These are phyloP conservation scores for Astrothelium subdiscretum DNA, from an alignment of 495 filamentous ascomycete species.

Conservation along the genomic window DNA sequence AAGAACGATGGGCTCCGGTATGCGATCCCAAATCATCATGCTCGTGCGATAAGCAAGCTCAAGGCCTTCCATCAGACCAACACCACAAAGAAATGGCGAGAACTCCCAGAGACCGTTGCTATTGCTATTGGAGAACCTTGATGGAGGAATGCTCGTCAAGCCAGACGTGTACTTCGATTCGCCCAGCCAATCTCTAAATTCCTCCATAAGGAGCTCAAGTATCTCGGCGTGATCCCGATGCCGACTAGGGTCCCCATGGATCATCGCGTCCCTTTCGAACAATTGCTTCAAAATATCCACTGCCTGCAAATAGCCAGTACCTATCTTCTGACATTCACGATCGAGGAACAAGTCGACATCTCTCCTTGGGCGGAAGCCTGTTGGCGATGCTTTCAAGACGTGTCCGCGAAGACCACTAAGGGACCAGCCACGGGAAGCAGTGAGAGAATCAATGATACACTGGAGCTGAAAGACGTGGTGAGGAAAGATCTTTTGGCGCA, in stretches of 20 bases:
- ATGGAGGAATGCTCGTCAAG: conserved; percentile 27
- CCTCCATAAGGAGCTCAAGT: conserved; percentile 17
- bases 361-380: conserved; percentile 26
- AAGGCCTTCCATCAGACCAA: conserved; percentile 33
- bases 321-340: conserved; percentile 20
- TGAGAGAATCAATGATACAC: conserved; percentile 36
- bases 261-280: conserved; percentile 20
- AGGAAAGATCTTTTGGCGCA: conserved; percentile 32
- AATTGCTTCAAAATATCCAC: conserved; percentile 21
- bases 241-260: conserved; percentile 23
- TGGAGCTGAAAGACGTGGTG: conserved; percentile 38
- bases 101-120: conserved; percentile 40
- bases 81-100: conserved; percentile 39
- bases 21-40: conserved; percentile 20
- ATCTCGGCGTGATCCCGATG: conserved; percentile 12
- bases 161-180: conserved; percentile 31
- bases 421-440: conserved; percentile 32
- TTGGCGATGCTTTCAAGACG: conserved; percentile 21
- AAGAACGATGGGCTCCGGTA: conserved; percentile 26
- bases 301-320: conserved; percentile 13
- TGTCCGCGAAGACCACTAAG: conserved; percentile 23
- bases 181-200: conserved; percentile 34
- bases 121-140: conserved; percentile 33
- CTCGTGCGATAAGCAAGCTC: conserved; percentile 24
- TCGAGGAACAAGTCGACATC: conserved; percentile 37